Evolutionary conservation across 352 stramenopile species (phyloP).

Genomic region (Phytophthora cryptogea): DNA sequence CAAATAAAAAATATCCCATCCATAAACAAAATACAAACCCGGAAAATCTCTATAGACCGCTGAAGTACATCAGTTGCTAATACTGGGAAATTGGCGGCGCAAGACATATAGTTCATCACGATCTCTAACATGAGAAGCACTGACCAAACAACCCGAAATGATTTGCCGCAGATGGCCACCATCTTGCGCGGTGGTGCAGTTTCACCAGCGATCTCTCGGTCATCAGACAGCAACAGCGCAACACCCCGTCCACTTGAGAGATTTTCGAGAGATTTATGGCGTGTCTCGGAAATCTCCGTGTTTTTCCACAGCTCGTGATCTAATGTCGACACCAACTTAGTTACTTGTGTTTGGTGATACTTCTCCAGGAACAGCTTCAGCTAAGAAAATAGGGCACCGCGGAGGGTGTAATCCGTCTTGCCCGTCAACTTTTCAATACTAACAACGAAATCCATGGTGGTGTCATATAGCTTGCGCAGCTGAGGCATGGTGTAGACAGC

Average conservation of each 20-base stretch:
- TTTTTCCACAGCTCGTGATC: slow-evolving; percentile 96
- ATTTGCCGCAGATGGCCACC: slow-evolving; percentile 91
- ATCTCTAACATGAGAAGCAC: slow-evolving; percentile 96
- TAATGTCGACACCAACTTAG: slow-evolving; percentile 92
- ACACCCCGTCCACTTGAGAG: slow-evolving; percentile 92
- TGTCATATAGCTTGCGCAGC: slow-evolving; percentile 94
- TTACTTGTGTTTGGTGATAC: slow-evolving; percentile 93
- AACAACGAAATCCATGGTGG: slow-evolving; percentile 92
- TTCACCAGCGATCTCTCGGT: slow-evolving; percentile 68
- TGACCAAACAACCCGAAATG: slow-evolving; percentile 96
- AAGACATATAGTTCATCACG: slow-evolving; percentile 95
- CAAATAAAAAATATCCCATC: not conserved
- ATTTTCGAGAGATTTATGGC: slow-evolving; percentile 91
- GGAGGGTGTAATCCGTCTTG: slow-evolving; percentile 92
- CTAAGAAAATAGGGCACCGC: slow-evolving; percentile 93
- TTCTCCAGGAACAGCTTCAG: slow-evolving; percentile 96
- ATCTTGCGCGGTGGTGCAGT: slow-evolving; percentile 74
- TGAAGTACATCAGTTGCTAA: slow-evolving; percentile 94
- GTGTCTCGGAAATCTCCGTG: slow-evolving; percentile 88
- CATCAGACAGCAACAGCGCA: slow-evolving; percentile 67
- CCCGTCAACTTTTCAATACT: slow-evolving; percentile 90
- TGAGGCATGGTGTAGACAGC: slow-evolving; percentile 91
- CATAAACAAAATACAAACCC: slow-evolving; percentile 41
- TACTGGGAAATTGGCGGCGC: slow-evolving; percentile 93
- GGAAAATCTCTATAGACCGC: slow-evolving; percentile 92